These are phyloP conservation scores for Fraxinus floribunda DNA, from an alignment of 305 asterid genomes.

Conservation along the genomic window DNA sequence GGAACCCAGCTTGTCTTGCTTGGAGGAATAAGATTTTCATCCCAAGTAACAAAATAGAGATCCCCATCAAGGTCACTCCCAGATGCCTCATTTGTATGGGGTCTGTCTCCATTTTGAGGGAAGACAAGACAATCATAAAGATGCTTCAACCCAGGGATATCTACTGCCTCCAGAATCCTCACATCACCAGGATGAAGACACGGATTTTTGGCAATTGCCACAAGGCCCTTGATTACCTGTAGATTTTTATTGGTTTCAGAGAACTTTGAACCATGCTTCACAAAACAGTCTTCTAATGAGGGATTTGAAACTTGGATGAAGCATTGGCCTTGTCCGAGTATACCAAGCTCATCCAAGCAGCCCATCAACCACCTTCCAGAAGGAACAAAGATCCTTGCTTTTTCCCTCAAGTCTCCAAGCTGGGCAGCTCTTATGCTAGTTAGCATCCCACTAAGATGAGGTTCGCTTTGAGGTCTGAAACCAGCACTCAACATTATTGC, in stretches of 20 bases:
- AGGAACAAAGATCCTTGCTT: constrained; percentile 77
- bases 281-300: constrained; percentile 63
- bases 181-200: constrained; percentile 98
- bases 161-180: constrained; percentile 79
- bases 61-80: constrained; percentile 98
- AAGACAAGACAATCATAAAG: constrained; percentile 79
- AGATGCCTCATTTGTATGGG: constrained; percentile 90
- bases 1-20: constrained; percentile 75
- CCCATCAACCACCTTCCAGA: constrained; percentile 95
- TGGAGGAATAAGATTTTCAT: constrained; percentile 83
- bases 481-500: constrained; percentile 90
- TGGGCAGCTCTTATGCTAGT: constrained; percentile 79
- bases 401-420: constrained; percentile 81
- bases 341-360: constrained; percentile 74
- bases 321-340: constrained; percentile 81
- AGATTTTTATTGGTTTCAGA: constrained; percentile 44
- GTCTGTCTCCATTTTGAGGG: constrained; percentile 88
- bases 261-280: constrained; percentile 65
- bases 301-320: constrained; percentile 78
- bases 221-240: constrained; percentile 61
- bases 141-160: constrained; percentile 60
- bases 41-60: constrained; percentile 89
- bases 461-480: constrained; percentile 70
- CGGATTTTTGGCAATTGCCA: constrained; percentile 79
- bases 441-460: constrained; percentile 84